Base-by-base conservation (phyloP, 257 asterid species). In the Nicotiana knightiana region DNA sequence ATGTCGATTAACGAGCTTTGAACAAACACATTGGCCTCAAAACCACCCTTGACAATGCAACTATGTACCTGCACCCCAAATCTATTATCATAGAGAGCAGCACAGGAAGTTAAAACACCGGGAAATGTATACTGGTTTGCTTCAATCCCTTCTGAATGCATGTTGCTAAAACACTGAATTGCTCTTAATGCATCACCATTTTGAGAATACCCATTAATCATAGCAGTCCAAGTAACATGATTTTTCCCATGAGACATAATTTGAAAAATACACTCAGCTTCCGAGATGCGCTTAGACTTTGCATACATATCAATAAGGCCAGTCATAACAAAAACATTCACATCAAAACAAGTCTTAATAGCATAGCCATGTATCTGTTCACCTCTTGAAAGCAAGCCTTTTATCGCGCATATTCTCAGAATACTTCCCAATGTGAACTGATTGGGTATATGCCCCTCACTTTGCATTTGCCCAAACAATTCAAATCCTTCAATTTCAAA, bases 161-260 rank as follows among this genome's bases (percentile, higher is more conserved):
- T 93, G 46, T 88, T 83, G 63, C 79, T 79, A 82, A 93, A 95
- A 83, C 97, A 92, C 84, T 57, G 85, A 24, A 91, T 87, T 12
- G 93, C 89, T 85, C 86, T 77, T 0, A 79, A 21, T 3, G 87
- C 86, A 78, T 92, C 87, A 0, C 96, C 93, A 43, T 91, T 93
- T 26, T 76, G 84, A 35, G 97, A 90, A 85, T 93, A 93, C 16
- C 97, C 98, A 35, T 88, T 91, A 43, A 95, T 84, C 94, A 92
- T 91, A 10, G 97, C 98, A 15, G 97, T 95, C 97, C 98, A 95
- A 71, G 98, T 91, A 55, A 95, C 99, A 37, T 95, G 98, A 66
- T 92, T 95, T 87, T 88, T 92, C 86, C 91, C 92, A n/a, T 71
- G 30, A 12, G 86, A 57, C 91, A 92, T 92, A 81, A 83, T 77